Base-by-base conservation (phyloP, 2,329 filamentous ascomycete genomes). In the Penicillium corylophilum region DNA sequence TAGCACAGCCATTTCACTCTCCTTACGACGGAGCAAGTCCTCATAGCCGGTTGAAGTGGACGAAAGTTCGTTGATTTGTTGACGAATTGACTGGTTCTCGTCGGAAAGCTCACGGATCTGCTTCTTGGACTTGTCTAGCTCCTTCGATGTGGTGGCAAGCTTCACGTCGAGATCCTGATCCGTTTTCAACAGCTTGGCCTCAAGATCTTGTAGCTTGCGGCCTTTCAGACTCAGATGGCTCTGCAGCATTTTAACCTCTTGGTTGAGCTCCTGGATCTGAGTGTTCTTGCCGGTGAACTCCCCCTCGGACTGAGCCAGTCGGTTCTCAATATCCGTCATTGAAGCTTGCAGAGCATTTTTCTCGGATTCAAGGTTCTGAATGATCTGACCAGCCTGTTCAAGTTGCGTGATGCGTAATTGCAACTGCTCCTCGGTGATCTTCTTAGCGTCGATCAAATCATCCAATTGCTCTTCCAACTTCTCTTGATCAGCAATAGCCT, bases 41-140 rank as follows among this genome's bases (percentile, higher is more conserved):
- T 99, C 94, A 60, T 96, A 97, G 66, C 92, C 90, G 0, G 91
- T 95, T 0, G 93, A 96, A 0, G 93, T 96, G 44, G 90, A 86
- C 0, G 94, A 94, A 16, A 99, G 78, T 60, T 96, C 86, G 0
- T 88, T 82, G 47, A 99, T 85, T 64, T 96, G 91, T 62, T 91
- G 84, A 48, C 95, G 87, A 42, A 95, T 83, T 40, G 88, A 85
- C 12, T 85, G 82, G 61, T 95, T 95, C 66, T 99, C 93, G 5
- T 87, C 84, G 2, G 85, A 71, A 1, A 96, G 80, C 18, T 90
- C 86, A 46, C 87, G 85, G 63, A 95, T 85, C 59, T 90, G 86
- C 52, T 84, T 80, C 67, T 86, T 90, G 26, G 85, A 80, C 9
- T 82, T 78, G 47, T 91, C 84, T 1, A 96, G 78, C 53, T 96